Base-by-base conservation (phyloP, 306 rosid species). In the Leucaena leucocephala region DNA sequence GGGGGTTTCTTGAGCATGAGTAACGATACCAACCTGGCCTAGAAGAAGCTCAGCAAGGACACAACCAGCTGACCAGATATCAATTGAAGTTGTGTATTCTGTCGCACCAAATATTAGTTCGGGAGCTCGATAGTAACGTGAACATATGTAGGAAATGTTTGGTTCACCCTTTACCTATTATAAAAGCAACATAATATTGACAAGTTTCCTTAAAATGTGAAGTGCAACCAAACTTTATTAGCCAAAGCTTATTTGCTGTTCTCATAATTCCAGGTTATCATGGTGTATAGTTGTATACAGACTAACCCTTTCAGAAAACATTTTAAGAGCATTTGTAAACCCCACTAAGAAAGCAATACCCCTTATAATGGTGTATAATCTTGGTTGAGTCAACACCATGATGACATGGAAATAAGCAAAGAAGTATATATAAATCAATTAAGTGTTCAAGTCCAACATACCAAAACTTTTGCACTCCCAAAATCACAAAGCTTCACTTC, bases 21-120 rank as follows among this genome's bases (percentile, higher is more conserved):
- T 74, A 65, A 84, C 55, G 46, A 78, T 22, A 80, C 76, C 67
- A 79, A 94, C 98, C 97, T 91, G 93, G 81, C 97, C 97, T 48
- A 92, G 82, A 84, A 94, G 97, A 82, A 94, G 97, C 89, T 94
- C 97, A 1, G 98, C 98, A 72, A 94, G 97, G 69, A 91, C 98
- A 86, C 98, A 94, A 80, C 98, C 98, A 90, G 98, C 97, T 71
- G 98, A 94, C 98, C 98, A 92, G 59, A 94, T 91, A 79, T 94
- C 98, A 36, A 94, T 86, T 58, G 97, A 91, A 68, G 97, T 85
- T 80, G 97, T 88, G 78, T 92, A 94, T 80, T 92, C 98, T 19
- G 95, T 91, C 16, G 98, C 97, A 81, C 98, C 98, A 81, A 94
- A 94, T 84, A 94, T 94, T 76, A 94, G 90, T 78, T 94, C 98